phyloP scores from a whole-genome alignment of 495 filamentous ascomycete genomes.

The Clohesyomyces aquaticus region DNA sequence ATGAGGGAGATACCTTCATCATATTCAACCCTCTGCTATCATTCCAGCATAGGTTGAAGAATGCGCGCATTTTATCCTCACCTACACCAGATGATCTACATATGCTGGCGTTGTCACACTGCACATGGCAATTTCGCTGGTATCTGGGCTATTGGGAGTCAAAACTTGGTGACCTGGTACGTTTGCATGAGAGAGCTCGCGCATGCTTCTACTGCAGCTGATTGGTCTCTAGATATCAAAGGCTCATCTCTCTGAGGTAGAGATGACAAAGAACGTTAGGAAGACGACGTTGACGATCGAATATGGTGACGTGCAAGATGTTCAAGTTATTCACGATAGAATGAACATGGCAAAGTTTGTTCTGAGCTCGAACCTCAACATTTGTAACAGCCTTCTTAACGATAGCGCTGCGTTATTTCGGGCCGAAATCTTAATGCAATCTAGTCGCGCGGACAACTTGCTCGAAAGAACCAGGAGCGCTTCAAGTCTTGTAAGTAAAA shows the following conservation, averaged over 20 bases:
- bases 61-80: slow-evolving; percentile 1
- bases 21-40: slow-evolving; percentile 23
- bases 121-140: slow-evolving; percentile 25
- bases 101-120: slow-evolving; percentile 16
- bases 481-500: slow-evolving; percentile 18
- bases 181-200: neutral
- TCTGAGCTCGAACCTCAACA: slow-evolving; percentile 6
- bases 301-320: slow-evolving; percentile 22
- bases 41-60: slow-evolving; percentile 23
- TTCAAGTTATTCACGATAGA: slow-evolving; percentile 27
- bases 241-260: slow-evolving; percentile 20
- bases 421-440: slow-evolving; percentile 10
- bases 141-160: slow-evolving; percentile 18
- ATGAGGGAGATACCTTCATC: slow-evolving; percentile 16
- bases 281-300: slow-evolving; percentile 13
- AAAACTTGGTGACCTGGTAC: slow-evolving; percentile 6
- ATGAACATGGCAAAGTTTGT: slow-evolving; percentile 21
- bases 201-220: neutral
- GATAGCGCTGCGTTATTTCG: neutral
- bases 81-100: slow-evolving; percentile 6
- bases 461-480: slow-evolving; percentile 21
- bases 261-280: neutral
- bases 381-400: slow-evolving; percentile 7
- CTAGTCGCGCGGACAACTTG: slow-evolving; percentile 10
- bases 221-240: slow-evolving; percentile 12